Percentiles rank a stretch among this genome's conserved stretches.
phyloP scores from a whole-genome alignment of 2,329 filamentous ascomycete species.

The Pseudogymnoascus sp. region DNA sequence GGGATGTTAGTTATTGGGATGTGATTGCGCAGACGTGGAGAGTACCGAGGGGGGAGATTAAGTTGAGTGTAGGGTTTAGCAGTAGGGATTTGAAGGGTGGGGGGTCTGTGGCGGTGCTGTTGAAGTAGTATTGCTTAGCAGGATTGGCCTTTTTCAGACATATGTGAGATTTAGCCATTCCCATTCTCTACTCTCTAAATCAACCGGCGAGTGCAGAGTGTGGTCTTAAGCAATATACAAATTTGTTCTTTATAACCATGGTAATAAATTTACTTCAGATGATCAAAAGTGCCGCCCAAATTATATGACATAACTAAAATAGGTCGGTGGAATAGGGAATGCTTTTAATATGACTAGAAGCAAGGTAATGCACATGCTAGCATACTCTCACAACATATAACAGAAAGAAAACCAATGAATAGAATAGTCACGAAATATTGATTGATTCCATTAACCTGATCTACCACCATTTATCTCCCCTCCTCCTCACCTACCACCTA shows the following conservation, averaged over 20 bases:
- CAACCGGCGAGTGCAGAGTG: too few species aligned
- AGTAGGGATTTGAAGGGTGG: constrained; percentile 22
- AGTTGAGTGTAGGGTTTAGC: constrained; percentile 20
- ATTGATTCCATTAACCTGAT: constrained; percentile 1
- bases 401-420: neutral
- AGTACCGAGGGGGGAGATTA: constrained; percentile 27
- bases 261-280: too few species aligned
- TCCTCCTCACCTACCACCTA: neutral
- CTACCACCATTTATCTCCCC: neutral
- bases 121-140: neutral
- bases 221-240: too few species aligned
- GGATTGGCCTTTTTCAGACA: neutral
- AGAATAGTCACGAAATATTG: neutral
- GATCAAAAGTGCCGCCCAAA: too few species aligned
- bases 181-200: too few species aligned
- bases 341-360: too few species aligned
- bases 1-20: constrained; percentile 61
- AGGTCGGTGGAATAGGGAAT: too few species aligned
- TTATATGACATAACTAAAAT: too few species aligned
- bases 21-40: constrained; percentile 51
- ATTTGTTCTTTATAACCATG: too few species aligned
- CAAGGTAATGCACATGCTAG: too few species aligned
- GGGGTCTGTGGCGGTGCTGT: constrained; percentile 16
- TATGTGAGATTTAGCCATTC: too few species aligned
- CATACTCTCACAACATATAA: neutral